Evolutionary conservation across 176 grass and related monocot species (phyloP), one percentile per base, ranked within the genome.

Genomic region (Avena eriantha): DNA sequence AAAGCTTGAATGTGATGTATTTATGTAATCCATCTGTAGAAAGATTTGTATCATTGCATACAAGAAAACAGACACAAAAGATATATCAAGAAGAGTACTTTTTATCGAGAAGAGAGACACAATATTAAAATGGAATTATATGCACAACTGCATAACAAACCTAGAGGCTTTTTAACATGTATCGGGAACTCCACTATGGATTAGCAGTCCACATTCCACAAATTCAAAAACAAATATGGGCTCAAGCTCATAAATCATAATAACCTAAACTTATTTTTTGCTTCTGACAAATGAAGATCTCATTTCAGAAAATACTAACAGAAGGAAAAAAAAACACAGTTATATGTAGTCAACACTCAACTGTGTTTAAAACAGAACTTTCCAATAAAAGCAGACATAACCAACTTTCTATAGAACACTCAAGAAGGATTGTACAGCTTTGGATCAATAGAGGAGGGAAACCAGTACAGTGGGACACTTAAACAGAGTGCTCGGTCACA

Each of bases 11-110:
- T 98, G 97, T 48, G 97, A 98, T 72, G 94, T 96, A 88, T 98
- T 98, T 79, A 98, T 93, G 75, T 96, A 98, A 90, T 98, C 97
- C 85, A 96, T 91, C 97, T 98, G 82, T 82, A 88, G 66, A 29
- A 85, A 34, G 61, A 33, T 77, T 26, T 74, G 43, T 54, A 18
- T 70, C 58, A 80, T 82, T 80, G 47, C 58, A 72, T 73, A 56
- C 76, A 82, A 66, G 22, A 88, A 82, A 71, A 74, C 50, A 36
- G 81, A 84, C 49, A 76, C 74, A 84, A 67, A 84, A 71, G 39
- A 57, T 23, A 65, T 34, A 7, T 41, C 39, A 5, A 41, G 39
- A 41, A 41, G 39, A 41, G 39, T 41, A 7, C 6, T 41, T 41
- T 41, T 7, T 41, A 41, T 41, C 39, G 6, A 66, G 22, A 88